phyloP scores from a whole-genome alignment of 2,329 filamentous ascomycete species.

The Geosmithia flava region DNA sequence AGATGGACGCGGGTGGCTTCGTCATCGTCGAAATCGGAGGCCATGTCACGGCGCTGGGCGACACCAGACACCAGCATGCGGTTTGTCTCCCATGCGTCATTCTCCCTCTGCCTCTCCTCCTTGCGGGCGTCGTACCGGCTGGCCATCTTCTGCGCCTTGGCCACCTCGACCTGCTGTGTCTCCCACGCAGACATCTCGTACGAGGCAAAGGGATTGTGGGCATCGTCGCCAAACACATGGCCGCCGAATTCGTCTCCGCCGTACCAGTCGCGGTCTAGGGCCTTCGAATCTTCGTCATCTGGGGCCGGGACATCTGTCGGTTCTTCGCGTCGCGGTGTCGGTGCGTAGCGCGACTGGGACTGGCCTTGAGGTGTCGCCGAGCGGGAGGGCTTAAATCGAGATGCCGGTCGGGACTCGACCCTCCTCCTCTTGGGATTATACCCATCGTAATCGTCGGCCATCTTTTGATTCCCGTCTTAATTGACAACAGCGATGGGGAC shows the following conservation, averaged over 20 bases:
- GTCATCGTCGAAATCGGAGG: conserved; percentile 79
- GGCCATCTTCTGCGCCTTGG: conserved; percentile 68
- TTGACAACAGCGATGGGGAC: too few relatives aligned
- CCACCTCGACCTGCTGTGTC: conserved; percentile 64
- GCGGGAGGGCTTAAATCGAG: conserved; percentile 17
- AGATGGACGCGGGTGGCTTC: conserved; percentile 83
- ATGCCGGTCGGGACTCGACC: conserved; percentile 18
- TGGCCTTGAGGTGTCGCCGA: conserved; percentile 16
- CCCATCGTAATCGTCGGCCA: conserved; percentile 22
- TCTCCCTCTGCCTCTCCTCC: conserved; percentile 81
- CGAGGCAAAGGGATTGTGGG: conserved; percentile 82
- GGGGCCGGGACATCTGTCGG: conserved; percentile 41
- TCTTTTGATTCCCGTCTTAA: conserved; percentile 6
- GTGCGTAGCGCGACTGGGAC: conserved; percentile 23
- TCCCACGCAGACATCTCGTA: conserved; percentile 65
- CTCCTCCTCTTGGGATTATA: conserved; percentile 26
- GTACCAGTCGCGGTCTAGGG: conserved; percentile 88
- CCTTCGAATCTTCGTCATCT: conserved; percentile 56
- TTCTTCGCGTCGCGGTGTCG: conserved; percentile 21
- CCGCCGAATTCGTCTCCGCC: conserved; percentile 70
- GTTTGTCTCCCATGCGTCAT: conserved; percentile 97
- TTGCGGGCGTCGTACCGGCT: conserved; percentile 56
- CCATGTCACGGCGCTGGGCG: conserved; percentile 75
- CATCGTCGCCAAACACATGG: conserved; percentile 78
- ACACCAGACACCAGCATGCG: conserved; percentile 96